These are phyloP conservation scores for Cavenderia fasciculata DNA, from an alignment of 78 protist species.

Conservation along the genomic window DNA sequence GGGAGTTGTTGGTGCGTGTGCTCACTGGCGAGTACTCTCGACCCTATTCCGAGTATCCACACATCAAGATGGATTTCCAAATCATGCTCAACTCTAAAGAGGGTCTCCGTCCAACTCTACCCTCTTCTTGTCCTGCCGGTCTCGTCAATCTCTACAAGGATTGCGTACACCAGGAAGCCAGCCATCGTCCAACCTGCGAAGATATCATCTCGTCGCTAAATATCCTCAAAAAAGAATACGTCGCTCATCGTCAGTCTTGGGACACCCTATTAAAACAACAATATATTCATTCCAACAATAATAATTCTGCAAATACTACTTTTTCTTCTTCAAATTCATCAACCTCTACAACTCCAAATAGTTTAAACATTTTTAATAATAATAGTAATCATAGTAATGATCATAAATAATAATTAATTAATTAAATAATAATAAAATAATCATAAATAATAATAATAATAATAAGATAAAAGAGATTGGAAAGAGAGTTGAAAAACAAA, in stretches of 20 bases:
- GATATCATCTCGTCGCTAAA: conserved; percentile 49
- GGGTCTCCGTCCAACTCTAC: conserved; percentile 74
- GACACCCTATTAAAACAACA: conserved; percentile 26
- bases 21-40: conserved; percentile 64
- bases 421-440: no score
- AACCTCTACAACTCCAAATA: no score
- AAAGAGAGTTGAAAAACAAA: no score
- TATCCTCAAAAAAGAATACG: conserved; percentile 45
- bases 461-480: no score
- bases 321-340: no score
- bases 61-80: conserved; percentile 82
- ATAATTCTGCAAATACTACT: no score
- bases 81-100: conserved; percentile 77
- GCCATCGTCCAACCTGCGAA: conserved; percentile 53
- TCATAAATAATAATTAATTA: no score
- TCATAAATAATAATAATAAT: no score
- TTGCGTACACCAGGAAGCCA: conserved; percentile 56
- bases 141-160: conserved; percentile 49
- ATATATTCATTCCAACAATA: no score
- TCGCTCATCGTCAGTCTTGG: conserved; percentile 9
- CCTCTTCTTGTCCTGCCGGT: conserved; percentile 41
- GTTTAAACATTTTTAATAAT: no score
- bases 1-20: conserved; percentile 68
- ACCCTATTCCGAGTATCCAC: conserved; percentile 72
- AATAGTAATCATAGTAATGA: no score